These are phyloP conservation scores for Entonaema liquescens DNA, from an alignment of 495 filamentous ascomycete genomes.

Conservation along the genomic window DNA sequence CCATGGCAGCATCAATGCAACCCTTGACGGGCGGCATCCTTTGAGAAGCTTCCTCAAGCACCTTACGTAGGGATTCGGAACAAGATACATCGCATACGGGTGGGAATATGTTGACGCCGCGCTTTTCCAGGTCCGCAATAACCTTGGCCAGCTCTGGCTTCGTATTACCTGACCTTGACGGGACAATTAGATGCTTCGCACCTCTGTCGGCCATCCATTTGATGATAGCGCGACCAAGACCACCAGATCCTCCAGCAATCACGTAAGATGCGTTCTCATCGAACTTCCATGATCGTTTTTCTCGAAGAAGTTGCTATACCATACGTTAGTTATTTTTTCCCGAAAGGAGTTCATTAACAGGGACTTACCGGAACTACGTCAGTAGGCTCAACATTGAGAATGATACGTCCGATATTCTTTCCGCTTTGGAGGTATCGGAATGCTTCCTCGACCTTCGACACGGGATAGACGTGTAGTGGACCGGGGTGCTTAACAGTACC, in stretches of 20 bases:
- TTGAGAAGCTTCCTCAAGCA: conserved; percentile 38
- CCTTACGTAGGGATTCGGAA: conserved; percentile 3
- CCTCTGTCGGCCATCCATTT: conserved; percentile 63
- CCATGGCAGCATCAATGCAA: conserved; percentile 60
- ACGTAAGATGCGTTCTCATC: conserved; percentile 59
- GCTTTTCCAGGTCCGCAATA: conserved; percentile 34
- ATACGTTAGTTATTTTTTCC: conserved; percentile 7
- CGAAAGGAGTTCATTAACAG: not conserved
- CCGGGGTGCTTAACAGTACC: conserved; percentile 34
- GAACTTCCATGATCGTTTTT: conserved; percentile 36
- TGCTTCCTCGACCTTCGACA: conserved; percentile 56
- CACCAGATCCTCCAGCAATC: conserved; percentile 65
- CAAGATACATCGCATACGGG: conserved; percentile 53
- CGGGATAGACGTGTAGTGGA: conserved; percentile 50
- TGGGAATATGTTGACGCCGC: conserved; percentile 43
- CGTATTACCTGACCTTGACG: conserved; percentile 58
- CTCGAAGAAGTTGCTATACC: conserved; percentile 29
- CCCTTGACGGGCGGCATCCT: conserved; percentile 62
- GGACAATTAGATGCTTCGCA: conserved; percentile 60
- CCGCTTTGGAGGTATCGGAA: conserved; percentile 62
- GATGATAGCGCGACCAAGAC: conserved; percentile 63
- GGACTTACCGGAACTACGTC: conserved; percentile 46
- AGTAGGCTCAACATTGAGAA: conserved; percentile 48
- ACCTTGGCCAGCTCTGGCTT: conserved; percentile 30
- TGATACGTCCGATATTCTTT: conserved; percentile 61